phyloP scores from a whole-genome alignment of 768 basidiomycete genomes.

The Rhizopogon roseolus region DNA sequence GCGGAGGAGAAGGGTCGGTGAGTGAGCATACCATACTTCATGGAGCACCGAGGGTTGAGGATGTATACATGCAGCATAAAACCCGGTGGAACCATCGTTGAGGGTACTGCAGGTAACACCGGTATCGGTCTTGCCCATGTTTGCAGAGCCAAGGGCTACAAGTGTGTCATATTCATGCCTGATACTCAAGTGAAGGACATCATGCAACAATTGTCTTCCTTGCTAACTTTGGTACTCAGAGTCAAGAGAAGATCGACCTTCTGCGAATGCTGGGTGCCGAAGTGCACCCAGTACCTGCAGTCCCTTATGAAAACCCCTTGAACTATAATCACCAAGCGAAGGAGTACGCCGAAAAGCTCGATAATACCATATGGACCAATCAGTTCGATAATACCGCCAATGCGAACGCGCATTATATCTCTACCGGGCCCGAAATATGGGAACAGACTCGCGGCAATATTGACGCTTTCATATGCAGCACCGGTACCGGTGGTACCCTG shows the following conservation, averaged over 20 bases:
- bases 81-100: slow-evolving; percentile 94
- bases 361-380: slow-evolving; percentile 93
- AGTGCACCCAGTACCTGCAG: slow-evolving; percentile 93
- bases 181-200: slow-evolving; percentile 64
- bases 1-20: slow-evolving; percentile 83
- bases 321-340: slow-evolving; percentile 99
- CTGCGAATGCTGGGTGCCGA: slow-evolving; percentile 97
- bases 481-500: slow-evolving; percentile 94
- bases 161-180: slow-evolving; percentile 99
- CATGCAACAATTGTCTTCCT: background rate
- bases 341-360: slow-evolving; percentile 67
- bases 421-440: slow-evolving; percentile 98
- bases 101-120: slow-evolving; percentile 98
- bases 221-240: slow-evolving; percentile 37
- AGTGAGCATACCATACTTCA: slow-evolving; percentile 23
- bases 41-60: background rate
- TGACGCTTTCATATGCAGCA: slow-evolving; percentile 91
- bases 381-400: slow-evolving; percentile 98
- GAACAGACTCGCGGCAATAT: slow-evolving; percentile 74
- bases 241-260: slow-evolving; percentile 98
- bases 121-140: slow-evolving; percentile 96
- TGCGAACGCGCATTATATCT: slow-evolving; percentile 76
- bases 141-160: slow-evolving; percentile 89
- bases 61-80: slow-evolving; percentile 53
- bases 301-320: slow-evolving; percentile 88